Evolutionary conservation across 257 asterid species (phyloP).

Genomic region (Scutellaria barbata): DNA sequence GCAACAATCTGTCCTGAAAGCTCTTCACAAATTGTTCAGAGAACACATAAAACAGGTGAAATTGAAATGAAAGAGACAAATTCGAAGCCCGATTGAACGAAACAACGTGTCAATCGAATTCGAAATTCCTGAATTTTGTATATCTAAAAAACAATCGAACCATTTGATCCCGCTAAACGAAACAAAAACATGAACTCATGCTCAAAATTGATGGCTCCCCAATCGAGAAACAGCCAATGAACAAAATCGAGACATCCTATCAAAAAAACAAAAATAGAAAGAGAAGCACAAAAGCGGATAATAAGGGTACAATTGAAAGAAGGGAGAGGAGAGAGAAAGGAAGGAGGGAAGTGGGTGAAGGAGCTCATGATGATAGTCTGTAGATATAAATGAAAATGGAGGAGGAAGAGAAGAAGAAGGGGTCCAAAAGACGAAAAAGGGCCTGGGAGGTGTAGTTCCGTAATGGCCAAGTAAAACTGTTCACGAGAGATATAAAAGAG

Average conservation of each 20-base stretch:
- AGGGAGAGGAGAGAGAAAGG: slow-evolving; percentile 20
- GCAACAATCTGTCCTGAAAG: slow-evolving; percentile 2
- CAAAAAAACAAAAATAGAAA: slow-evolving; percentile 5
- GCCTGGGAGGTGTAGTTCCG: slow-evolving; percentile 39
- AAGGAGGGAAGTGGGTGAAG: slow-evolving; percentile 19
- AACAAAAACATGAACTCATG: slow-evolving; percentile 29
- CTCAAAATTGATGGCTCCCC: slow-evolving; percentile 19
- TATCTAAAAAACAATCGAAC: slow-evolving; percentile 36
- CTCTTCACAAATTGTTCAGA: neutral
- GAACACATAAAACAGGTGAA: neutral
- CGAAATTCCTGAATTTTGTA: slow-evolving; percentile 43
- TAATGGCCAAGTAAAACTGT: slow-evolving; percentile 45
- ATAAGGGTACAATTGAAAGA: neutral
- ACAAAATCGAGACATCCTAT: slow-evolving; percentile 24
- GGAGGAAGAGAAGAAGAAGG: slow-evolving; percentile 16
- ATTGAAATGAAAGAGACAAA: neutral
- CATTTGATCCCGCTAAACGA: slow-evolving; percentile 35
- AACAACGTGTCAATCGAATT: slow-evolving; percentile 45
- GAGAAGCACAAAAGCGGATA: neutral
- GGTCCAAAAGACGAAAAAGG: slow-evolving; percentile 53
- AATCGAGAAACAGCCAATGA: slow-evolving; percentile 26
- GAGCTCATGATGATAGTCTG: slow-evolving; percentile 13
- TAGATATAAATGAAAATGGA: neutral
- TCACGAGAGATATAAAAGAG: slow-evolving; percentile 38
- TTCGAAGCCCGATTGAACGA: slow-evolving; percentile 40